Evolutionary conservation across 148 eudicot species (phyloP), one percentile per base, ranked within the genome.

Genomic region (Cornus controversa): DNA sequence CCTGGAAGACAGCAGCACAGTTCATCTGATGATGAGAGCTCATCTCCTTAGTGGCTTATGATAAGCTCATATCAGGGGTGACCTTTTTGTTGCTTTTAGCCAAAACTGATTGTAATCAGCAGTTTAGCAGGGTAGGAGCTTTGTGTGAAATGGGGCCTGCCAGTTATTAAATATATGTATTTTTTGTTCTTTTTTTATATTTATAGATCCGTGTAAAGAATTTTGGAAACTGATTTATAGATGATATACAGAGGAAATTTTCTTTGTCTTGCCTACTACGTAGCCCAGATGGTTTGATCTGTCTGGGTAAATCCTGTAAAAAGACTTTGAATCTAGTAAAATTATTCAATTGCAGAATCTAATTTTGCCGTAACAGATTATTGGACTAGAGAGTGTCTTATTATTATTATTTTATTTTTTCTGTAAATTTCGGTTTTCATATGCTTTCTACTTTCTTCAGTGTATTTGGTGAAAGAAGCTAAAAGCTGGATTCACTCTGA

Each of bases 21-120:
- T 77, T 87, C 86, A 64, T 91, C 92, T 2, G 93, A 87, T 58
- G 94, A 89, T 25, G 92, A 88, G 10, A 79, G 79, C 71, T 79
- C 76, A n/a, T 83, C 89, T 64, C 79, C 84, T 10, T 87, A 81
- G 79, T 28, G 34, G 63, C n/a, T 67, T 14, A 13, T 62, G 40
- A n/a, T n/a, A n/a, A n/a, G 24, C 53, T 66, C 57, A 26, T 31
- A 75, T 54, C 68, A 71, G 69, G 62, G 69, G 62, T 65, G 70
- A 74, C 37, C 67, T 42, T 80, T 77, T 80, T 72, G 68, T 66
- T 69, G 73, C 22, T 75, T 74, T 71, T 77, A 73, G 78, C 80
- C 67, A 68, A 77, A 40, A 65, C 67, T 72, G 74, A 70, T 45
- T 81, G 84, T 84, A 83, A 78, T 80, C 77, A 80, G 82, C 82